Conservation (phyloP, 2,329 filamentous ascomycete genomes). For the Fusarium sp. region DNA sequence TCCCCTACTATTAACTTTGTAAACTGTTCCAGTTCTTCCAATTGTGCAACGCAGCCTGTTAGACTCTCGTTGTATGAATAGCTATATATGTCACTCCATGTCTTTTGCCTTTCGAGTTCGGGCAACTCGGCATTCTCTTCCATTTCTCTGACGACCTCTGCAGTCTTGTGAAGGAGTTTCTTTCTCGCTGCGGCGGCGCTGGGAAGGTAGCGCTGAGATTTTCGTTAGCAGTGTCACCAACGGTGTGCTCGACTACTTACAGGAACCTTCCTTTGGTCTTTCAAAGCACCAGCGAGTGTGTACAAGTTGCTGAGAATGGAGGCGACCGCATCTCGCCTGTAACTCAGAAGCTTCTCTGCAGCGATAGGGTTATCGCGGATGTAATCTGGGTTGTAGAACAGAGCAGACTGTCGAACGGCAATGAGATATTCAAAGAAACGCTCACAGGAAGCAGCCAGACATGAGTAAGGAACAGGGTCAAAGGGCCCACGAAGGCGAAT, state of each 20-base stretch:
- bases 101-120: slow-evolving; percentile 52
- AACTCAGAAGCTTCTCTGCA: slow-evolving; percentile 60
- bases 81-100: slow-evolving; percentile 68
- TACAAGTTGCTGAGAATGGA: slow-evolving; percentile 68
- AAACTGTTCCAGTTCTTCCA: slow-evolving; percentile 65
- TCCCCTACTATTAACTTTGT: slow-evolving; percentile 70
- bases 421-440: slow-evolving; percentile 70
- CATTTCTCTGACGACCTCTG: slow-evolving; percentile 57
- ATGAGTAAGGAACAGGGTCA: slow-evolving; percentile 66
- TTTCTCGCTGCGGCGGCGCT: slow-evolving; percentile 65
- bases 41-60: slow-evolving; percentile 64
- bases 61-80: slow-evolving; percentile 65
- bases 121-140: slow-evolving; percentile 31
- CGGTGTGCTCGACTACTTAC: slow-evolving; percentile 45
- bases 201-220: slow-evolving; percentile 62
- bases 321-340: slow-evolving; percentile 67
- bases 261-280: slow-evolving; percentile 61
- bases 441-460: slow-evolving; percentile 66
- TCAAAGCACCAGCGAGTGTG: slow-evolving; percentile 65
- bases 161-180: slow-evolving; percentile 62
- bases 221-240: slow-evolving; percentile 1
- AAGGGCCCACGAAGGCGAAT: slow-evolving; percentile 68
- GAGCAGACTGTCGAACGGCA: slow-evolving; percentile 66
- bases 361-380: slow-evolving; percentile 62
- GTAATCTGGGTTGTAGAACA: slow-evolving; percentile 67